Evolutionary conservation across 805 yeast species (phyloP), one percentile per base, ranked within the genome.

Genomic region (Ogataea haglerorum): DNA sequence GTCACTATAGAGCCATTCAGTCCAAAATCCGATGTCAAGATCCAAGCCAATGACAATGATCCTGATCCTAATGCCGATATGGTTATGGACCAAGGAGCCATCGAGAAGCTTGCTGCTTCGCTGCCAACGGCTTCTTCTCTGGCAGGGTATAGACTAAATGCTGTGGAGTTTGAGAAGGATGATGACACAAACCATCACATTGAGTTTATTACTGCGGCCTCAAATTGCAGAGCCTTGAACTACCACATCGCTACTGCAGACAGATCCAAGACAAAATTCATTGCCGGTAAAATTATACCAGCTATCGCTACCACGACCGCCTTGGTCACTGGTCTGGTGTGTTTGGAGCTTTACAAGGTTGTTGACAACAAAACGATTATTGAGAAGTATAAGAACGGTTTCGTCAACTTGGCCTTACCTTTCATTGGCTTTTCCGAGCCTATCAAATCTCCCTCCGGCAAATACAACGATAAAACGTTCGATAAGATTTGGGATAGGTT

Each of bases 241-340:
- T 91, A 91, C 60, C 75, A 79, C 29, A 89, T 91, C 52, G 95
- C 88, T 58, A 70, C 88, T 10, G 97, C 91, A 26, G 97, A 91
- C 58, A 78, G 81, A 48, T 80, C 82, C 37, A 87, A 85, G 69
- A 93, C 99, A 27, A 93, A 93, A 69, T 88, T 91, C 57, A 91
- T 93, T 62, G 99, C 99, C 6, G 99, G 99, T 34, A 82, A 95
- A 66, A 93, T 93, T 52, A 93, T 93, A 52, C 99, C 99, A 12
- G 99, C 99, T 15, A 93, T 93, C 70, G 99, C 99, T 26, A 93
- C 99, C 2, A 93, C 99, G 1, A 93, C 99, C n/a, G 95, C 97
- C 8, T 70, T 90, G 52, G 99, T 93, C 16, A 87, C 99, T 6
- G 99, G 99, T 34, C 72, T 93, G 56, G 95, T 89, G 17, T 86